Percentiles rank a stretch among this genome's conserved stretches.
These are phyloP conservation scores for Schizosaccharomyces octosporus DNA, from an alignment of 805 yeast species.

Conservation along the genomic window DNA sequence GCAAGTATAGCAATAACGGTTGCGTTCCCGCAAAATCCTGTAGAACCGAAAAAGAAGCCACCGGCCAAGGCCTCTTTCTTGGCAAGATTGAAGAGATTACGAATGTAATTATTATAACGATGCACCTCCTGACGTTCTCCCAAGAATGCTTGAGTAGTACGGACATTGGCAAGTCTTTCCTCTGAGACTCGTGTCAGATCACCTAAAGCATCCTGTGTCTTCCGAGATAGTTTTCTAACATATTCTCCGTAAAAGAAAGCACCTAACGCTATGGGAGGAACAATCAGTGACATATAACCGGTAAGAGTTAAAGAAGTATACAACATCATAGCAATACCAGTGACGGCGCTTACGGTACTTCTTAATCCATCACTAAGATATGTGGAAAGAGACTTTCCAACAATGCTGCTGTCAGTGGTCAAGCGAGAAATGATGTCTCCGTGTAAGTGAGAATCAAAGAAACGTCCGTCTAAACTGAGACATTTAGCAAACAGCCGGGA, in stretches of 20 bases:
- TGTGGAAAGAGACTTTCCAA: conserved; percentile 63
- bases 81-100: conserved; percentile 40
- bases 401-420: conserved; percentile 71
- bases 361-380: conserved; percentile 83
- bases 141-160: conserved; percentile 74
- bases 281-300: conserved; percentile 45
- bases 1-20: conserved; percentile 54
- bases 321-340: conserved; percentile 81
- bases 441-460: conserved; percentile 67
- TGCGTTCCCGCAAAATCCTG: conserved; percentile 64
- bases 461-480: conserved; percentile 65
- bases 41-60: conserved; percentile 51
- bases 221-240: conserved; percentile 47
- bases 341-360: conserved; percentile 55
- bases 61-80: conserved; percentile 52
- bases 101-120: conserved; percentile 46
- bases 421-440: conserved; percentile 80
- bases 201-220: conserved; percentile 67
- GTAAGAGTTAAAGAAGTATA: conserved; percentile 65
- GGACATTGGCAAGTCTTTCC: conserved; percentile 64
- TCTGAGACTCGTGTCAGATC: conserved; percentile 71
- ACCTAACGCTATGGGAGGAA: conserved; percentile 63
- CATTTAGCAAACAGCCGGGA: conserved; percentile 53
- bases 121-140: conserved; percentile 60
- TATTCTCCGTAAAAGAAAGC: conserved; percentile 62